Evolutionary conservation across 2,329 filamentous ascomycete genomes (phyloP).

Genomic region (Dendrostoma leiphaemia): DNA sequence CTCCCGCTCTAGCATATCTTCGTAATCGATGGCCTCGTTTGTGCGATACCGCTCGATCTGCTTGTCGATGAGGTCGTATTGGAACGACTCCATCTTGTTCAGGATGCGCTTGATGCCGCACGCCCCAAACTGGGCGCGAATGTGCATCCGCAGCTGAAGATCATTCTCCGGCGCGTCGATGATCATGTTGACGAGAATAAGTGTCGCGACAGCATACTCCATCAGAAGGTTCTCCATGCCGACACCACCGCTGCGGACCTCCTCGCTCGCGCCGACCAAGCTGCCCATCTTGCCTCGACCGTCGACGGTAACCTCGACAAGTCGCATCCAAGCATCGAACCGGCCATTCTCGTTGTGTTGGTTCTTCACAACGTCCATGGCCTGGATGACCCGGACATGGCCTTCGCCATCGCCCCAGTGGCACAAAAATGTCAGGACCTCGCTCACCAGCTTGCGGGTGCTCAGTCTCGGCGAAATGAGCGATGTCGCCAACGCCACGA

Average conservation of each 20-base stretch:
- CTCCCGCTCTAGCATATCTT: conserved; percentile 91
- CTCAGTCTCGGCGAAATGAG: conserved; percentile 86
- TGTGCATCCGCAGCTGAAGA: conserved; percentile 87
- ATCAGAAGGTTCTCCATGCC: conserved; percentile 98
- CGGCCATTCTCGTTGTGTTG: conserved; percentile 89
- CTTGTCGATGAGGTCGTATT: conserved; percentile 98
- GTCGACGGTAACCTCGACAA: conserved; percentile 95
- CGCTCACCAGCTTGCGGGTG: conserved; percentile 90
- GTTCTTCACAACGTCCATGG: conserved; percentile 86
- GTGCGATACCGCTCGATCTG: conserved; percentile 91
- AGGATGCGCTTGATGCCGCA: conserved; percentile 93
- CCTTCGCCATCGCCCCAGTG: conserved; percentile 86
- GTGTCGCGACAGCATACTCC: conserved; percentile 95
- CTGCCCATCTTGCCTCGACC: conserved; percentile 98
- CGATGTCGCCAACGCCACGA: conserved; percentile 81
- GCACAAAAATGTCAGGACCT: conserved; percentile 93
- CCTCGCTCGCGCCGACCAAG: conserved; percentile 92
- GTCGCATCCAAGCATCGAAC: conserved; percentile 98
- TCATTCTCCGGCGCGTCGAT: conserved; percentile 89
- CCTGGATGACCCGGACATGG: conserved; percentile 89
- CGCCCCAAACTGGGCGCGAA: conserved; percentile 91
- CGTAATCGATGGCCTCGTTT: conserved; percentile 97
- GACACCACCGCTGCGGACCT: conserved; percentile 91
- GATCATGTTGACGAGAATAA: conserved; percentile 95
- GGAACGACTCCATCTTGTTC: conserved; percentile 96